Conservation (phyloP, 805 yeast genomes). For the Phaffomyces thermotolerans region DNA sequence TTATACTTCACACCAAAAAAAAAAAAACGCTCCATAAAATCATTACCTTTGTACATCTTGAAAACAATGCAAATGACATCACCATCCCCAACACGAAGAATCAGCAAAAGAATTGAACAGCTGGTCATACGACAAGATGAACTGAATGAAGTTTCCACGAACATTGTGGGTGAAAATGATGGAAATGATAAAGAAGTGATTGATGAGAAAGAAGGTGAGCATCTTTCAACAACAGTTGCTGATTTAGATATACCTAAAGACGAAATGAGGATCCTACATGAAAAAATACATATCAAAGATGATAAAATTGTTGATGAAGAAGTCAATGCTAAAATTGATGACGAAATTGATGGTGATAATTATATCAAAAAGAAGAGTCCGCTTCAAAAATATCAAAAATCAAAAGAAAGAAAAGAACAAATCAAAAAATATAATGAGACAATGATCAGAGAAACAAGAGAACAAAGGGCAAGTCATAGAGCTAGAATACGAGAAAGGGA, state of each 20-base stretch:
- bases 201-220: not conserved
- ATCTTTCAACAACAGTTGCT: not conserved
- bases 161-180: not conserved
- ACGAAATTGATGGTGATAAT: not conserved
- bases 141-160: not conserved
- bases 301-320: not conserved
- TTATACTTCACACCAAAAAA: not conserved
- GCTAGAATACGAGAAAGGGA: slow-evolving; percentile 7
- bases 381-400: slow-evolving; percentile 13
- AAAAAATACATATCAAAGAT: not conserved
- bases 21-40: not conserved
- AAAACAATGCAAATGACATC: not conserved
- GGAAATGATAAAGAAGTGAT: not conserved
- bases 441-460: slow-evolving; percentile 7
- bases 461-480: slow-evolving; percentile 6
- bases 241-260: slow-evolving; percentile 1
- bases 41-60: too few relatives aligned
- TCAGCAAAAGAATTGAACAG: not conserved
- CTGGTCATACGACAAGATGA: not conserved
- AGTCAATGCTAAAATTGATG: not conserved
- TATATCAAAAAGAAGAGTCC: slow-evolving; percentile 11
- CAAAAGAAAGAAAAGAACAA: slow-evolving; percentile 15
- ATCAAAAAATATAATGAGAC: slow-evolving; percentile 10
- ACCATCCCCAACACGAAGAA: not conserved
- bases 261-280: not conserved